A percentile compares a stretch with the other conserved stretches of the same genome.
Conservation (phyloP, 129 eudicot species). For the Saussurea involucrata region DNA sequence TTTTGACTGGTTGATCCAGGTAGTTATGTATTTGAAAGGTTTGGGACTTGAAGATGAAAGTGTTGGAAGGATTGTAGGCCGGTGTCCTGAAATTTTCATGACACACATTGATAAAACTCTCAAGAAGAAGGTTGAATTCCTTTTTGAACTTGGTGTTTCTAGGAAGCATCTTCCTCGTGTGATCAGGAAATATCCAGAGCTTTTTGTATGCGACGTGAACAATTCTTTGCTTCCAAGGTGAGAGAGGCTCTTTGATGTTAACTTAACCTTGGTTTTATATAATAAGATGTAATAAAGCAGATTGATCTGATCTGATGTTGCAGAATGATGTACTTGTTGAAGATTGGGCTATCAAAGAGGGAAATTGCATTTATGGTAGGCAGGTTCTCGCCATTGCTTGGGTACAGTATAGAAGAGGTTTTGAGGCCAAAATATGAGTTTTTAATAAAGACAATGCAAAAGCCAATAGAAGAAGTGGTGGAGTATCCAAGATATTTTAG, state of each 20-base stretch:
- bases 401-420: conserved; percentile 80
- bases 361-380: conserved; percentile 68
- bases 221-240: conserved; percentile 75
- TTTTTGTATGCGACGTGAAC: conserved; percentile 64
- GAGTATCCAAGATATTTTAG: conserved; percentile 89
- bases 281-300: neutral
- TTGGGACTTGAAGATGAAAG: conserved; percentile 67
- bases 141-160: conserved; percentile 51
- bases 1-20: conserved; percentile 39
- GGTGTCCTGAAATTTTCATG: conserved; percentile 80
- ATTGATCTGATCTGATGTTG: neutral
- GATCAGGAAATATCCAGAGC: conserved; percentile 79
- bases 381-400: conserved; percentile 75
- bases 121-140: conserved; percentile 62
- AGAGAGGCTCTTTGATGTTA: neutral
- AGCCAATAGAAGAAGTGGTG: conserved; percentile 60
- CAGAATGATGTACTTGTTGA: conserved; percentile 65
- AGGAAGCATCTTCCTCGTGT: conserved; percentile 58
- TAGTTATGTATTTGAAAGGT: conserved; percentile 52
- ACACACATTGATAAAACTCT: conserved; percentile 54
- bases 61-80: conserved; percentile 49
- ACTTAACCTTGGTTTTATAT: neutral
- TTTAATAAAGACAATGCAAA: conserved; percentile 65
- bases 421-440: conserved; percentile 71
- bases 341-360: conserved; percentile 59